phyloP scores from a whole-genome alignment of 148 eudicot species.

The Polygonum maritimum region DNA sequence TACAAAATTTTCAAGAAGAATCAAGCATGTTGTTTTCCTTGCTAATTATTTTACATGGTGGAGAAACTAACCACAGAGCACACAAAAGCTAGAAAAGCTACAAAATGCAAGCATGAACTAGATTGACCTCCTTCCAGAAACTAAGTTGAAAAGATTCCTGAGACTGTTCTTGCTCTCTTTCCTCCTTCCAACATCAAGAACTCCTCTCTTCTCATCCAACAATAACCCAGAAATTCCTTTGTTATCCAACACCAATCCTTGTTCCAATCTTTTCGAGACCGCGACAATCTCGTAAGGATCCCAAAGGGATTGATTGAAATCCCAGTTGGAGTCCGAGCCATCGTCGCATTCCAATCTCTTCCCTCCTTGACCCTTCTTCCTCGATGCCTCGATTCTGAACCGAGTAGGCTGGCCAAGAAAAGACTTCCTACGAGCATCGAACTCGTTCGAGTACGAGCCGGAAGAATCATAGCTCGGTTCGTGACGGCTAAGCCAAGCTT shows the following conservation, averaged over 20 bases:
- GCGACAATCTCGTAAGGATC: constrained; percentile 75
- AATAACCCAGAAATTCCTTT: constrained; percentile 11
- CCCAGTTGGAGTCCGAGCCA: constrained; percentile 25
- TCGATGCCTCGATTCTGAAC: constrained; percentile 56
- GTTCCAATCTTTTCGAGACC: constrained; percentile 56
- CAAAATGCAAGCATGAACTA: background rate
- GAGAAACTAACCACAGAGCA: background rate
- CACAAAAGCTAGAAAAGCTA: background rate
- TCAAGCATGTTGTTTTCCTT: background rate
- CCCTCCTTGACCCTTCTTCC: background rate
- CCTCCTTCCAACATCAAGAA: constrained; percentile 19
- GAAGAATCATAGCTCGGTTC: constrained; percentile 2
- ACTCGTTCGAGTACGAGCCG: constrained; percentile 29
- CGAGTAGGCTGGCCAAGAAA: constrained; percentile 43
- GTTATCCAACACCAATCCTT: constrained; percentile 34
- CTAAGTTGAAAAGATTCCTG: constrained; percentile 29
- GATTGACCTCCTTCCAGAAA: background rate
- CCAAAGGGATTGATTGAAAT: constrained; percentile 63
- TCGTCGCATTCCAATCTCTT: background rate
- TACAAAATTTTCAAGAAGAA: background rate
- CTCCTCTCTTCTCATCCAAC: constrained; percentile 18
- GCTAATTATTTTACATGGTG: background rate
- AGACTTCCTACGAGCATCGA: constrained; percentile 37
- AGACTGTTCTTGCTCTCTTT: constrained; percentile 66
- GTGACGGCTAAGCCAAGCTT: constrained; percentile 66